Evolutionary conservation across 805 yeast species (phyloP), one percentile per base, ranked within the genome.

Genomic region (Candida bentonensis): DNA sequence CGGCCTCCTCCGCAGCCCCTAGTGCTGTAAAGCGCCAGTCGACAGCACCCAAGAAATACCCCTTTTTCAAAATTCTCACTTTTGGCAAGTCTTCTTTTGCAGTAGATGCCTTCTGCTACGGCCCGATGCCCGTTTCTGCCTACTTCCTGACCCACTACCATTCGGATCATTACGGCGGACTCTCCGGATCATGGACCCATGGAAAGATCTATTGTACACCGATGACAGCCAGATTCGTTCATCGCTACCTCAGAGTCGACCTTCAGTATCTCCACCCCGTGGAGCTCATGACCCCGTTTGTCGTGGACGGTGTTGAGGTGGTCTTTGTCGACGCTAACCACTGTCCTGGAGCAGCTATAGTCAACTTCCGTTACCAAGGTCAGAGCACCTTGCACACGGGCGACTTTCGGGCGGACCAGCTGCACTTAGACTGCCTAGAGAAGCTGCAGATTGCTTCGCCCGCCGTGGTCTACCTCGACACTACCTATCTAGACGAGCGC

Each of bases 321-420:
- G 72, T 78, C 0, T 66, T 79, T 11, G 61, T 81, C 3, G 87
- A 84, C 52, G 98, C 97, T 0, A 89, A 92, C 53, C 98, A 92
- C 62, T 92, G 98, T 61, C 98, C 98, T 1, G 98, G 98, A 1
- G 85, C 96, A 2, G 85, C 76, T 0, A 73, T 92, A 0, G 82
- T 88, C 47, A 61, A 87, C 11, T 82, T 85, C 53, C 80, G 79
- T 53, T 64, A 64, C 44, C 49, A 49, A 47, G 36, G 36, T 9
- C 7, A 11, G 20, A 30, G 17, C n/a, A 50, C 51, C 15, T 62
- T 92, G 25, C 98, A 92, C 59, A 87, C 96, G 43, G 98, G 98
- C 2, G 98, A 92, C 62, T 92, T 89, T 55, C 66, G 98, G 46
- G 86, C 87, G 9, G 72, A 73, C 49, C 61, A 62, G 27, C 52